A percentile compares a stretch with the other conserved stretches of the same genome.
Evolutionary conservation across 1,139 yeast species (phyloP).

Genomic region (Suhomyces bokatorum): DNA sequence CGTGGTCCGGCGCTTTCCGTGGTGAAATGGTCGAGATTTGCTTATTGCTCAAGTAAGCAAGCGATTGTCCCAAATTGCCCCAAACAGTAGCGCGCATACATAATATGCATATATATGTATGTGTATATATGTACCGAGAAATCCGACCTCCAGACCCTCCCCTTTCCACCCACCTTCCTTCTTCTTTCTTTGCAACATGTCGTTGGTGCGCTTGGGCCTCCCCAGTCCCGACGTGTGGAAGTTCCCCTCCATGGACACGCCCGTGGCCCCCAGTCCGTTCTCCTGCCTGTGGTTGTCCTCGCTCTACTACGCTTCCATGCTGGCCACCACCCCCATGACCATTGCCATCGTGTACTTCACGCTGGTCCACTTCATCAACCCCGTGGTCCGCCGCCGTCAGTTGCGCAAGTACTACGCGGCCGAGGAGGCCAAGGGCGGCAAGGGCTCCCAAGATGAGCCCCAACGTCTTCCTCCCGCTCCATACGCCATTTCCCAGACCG

Average conservation of each 20-base stretch:
- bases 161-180: neutral
- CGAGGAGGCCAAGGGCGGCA: constrained; percentile 19
- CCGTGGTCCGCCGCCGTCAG: constrained; percentile 39
- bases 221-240: constrained; percentile 38
- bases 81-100: neutral
- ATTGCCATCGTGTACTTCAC: constrained; percentile 62
- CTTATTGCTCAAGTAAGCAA: too few relatives aligned
- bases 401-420: constrained; percentile 25
- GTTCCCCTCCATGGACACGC: constrained; percentile 34
- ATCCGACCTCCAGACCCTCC: neutral
- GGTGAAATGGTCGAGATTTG: neutral
- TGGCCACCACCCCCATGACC: constrained; percentile 51
- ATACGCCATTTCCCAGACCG: constrained; percentile 46
- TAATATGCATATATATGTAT: too few relatives aligned
- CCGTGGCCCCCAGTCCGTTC: constrained; percentile 43
- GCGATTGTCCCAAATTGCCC: too few relatives aligned
- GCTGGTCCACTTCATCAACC: constrained; percentile 58
- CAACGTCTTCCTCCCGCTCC: constrained; percentile 59
- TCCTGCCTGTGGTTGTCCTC: constrained; percentile 25
- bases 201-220: constrained; percentile 37
- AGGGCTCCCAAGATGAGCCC: constrained; percentile 19
- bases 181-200: constrained; percentile 1
- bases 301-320: constrained; percentile 36
- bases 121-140: constrained; percentile 2
- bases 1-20: too few relatives aligned